Conservation (phyloP, 208 protist species). For the Trichomonas tenax region DNA sequence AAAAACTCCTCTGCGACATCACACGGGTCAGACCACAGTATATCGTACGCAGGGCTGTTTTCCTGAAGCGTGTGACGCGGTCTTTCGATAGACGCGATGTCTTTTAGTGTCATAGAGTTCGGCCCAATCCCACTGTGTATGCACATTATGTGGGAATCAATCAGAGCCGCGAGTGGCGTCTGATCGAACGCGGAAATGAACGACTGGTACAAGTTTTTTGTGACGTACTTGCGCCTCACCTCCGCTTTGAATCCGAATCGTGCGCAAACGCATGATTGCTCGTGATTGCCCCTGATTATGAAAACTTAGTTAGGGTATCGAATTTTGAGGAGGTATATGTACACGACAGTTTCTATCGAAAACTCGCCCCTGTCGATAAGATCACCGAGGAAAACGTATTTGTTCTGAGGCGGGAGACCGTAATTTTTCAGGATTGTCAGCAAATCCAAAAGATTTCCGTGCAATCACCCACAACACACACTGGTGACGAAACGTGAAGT, state of each 20-base stretch:
- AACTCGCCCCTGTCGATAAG: not conserved
- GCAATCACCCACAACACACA: not conserved
- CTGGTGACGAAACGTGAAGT: not conserved
- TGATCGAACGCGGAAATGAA: constrained; percentile 64
- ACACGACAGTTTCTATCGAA: not conserved
- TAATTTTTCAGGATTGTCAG: constrained; percentile 63
- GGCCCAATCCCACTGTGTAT: not conserved
- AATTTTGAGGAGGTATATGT: not conserved
- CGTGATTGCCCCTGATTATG: constrained; percentile 75
- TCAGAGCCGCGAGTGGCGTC: constrained; percentile 55
- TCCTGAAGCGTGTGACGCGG: not conserved
- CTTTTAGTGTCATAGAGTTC: not conserved
- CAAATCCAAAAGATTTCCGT: constrained; percentile 53
- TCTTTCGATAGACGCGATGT: not conserved
- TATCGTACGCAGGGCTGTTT: not conserved
- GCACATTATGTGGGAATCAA: constrained; percentile 22
- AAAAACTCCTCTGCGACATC: not conserved
- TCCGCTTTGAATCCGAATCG: constrained; percentile 71
- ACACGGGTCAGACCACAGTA: not conserved
- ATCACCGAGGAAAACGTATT: not conserved
- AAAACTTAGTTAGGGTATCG: constrained; percentile 62
- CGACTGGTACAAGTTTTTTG: not conserved
- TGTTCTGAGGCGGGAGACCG: constrained; percentile 49
- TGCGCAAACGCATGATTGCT: constrained; percentile 70
- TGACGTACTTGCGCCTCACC: constrained; percentile 60